Percentiles rank a stretch among this genome's conserved stretches.
These are phyloP conservation scores for Colletotrichum scovillei DNA, from an alignment of 2,329 filamentous ascomycete species.

Conservation along the genomic window DNA sequence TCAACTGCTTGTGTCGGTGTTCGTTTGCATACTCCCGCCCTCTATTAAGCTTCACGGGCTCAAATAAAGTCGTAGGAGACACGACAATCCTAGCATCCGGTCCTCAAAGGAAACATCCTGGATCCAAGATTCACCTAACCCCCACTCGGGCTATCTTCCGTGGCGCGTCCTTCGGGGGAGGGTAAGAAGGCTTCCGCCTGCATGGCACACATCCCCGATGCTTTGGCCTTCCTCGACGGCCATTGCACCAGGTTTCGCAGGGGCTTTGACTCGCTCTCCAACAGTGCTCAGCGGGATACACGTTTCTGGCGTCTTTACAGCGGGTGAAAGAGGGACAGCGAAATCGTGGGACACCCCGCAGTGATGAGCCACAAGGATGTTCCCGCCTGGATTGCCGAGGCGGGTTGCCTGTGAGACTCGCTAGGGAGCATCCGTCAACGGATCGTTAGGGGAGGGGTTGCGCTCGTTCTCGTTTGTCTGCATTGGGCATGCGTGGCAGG, in stretches of 20 bases:
- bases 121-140: not conserved
- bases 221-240: not conserved
- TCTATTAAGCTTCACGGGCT: not conserved
- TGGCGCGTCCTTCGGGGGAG: not conserved
- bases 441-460: not conserved
- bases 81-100: not conserved
- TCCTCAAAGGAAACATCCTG: not conserved
- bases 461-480: not conserved
- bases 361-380: not conserved
- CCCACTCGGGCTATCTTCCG: not conserved
- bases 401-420: not conserved
- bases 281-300: not conserved
- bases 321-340: not conserved
- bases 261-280: slow-evolving; percentile 10
- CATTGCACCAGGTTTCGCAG: not conserved
- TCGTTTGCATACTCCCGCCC: too few species aligned
- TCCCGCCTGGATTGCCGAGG: not conserved
- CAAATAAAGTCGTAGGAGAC: not conserved
- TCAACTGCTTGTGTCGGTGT: not conserved
- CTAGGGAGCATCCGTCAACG: not conserved
- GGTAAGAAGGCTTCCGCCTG: not conserved
- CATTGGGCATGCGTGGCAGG: not conserved
- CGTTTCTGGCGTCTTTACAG: slow-evolving; percentile 8
- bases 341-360: slow-evolving; percentile 8
- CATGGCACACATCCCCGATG: not conserved